Conservation (phyloP, 2,329 filamentous ascomycete species). For the Xylaria sp. region DNA sequence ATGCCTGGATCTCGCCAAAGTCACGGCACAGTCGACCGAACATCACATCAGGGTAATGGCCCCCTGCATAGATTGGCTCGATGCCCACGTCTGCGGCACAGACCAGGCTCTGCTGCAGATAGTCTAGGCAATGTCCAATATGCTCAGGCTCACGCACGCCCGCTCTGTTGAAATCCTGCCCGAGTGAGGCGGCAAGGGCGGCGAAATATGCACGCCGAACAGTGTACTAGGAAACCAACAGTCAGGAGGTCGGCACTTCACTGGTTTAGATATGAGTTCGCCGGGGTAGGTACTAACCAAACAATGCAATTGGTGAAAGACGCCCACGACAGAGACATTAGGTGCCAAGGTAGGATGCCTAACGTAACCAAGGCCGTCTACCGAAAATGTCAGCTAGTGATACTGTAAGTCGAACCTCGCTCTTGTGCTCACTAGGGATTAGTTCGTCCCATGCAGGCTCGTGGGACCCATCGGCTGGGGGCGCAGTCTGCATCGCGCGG, state of each 20-base stretch:
- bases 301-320: constrained; percentile 16
- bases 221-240: constrained; percentile 4
- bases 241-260: not conserved
- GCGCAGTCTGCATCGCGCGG: constrained; percentile 8
- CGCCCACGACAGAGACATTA: not conserved
- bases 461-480: constrained; percentile 4
- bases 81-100: constrained; percentile 11
- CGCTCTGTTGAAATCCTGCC: constrained; percentile 10
- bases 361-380: constrained; percentile 12
- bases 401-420: too few species aligned
- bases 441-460: constrained; percentile 17
- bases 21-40: constrained; percentile 8
- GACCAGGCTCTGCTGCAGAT: constrained; percentile 10
- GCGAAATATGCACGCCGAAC: constrained; percentile 13
- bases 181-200: constrained; percentile 3
- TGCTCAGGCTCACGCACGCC: constrained; percentile 7
- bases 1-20: constrained; percentile 8
- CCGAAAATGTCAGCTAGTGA: not conserved
- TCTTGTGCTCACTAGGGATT: not conserved
- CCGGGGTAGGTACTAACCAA: constrained; percentile 1
- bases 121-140: constrained; percentile 12
- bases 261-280: not conserved
- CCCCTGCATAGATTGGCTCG: constrained; percentile 7
- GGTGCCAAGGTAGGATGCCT: constrained; percentile 5
- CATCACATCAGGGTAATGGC: constrained; percentile 7